Evolutionary conservation across 2,329 filamentous ascomycete genomes (phyloP), one percentile per base, ranked within the genome.

Genomic region (Talaromyces sp.): DNA sequence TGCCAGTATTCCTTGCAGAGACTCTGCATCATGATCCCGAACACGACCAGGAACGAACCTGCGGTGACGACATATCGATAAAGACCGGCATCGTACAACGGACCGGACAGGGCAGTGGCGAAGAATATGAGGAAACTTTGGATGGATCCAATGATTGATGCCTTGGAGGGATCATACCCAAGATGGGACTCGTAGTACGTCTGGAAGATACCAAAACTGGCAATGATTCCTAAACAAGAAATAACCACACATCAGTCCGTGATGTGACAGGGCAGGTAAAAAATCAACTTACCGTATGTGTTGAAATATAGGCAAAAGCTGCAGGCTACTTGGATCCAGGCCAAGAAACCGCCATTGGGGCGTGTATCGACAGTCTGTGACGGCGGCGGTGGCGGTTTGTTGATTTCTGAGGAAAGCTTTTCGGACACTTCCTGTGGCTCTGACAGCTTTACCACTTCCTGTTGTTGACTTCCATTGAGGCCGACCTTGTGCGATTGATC

Each of bases 21-120:
- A 58, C 73, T 77, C 22, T 75, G 76, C 73, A 78, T 77, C 70
- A 81, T 77, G 33, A 77, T 72, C 10, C 79, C 78, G 36, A 81
- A 70, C 42, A 77, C 73, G 19, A 77, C 71, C 11, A 76, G 64
- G 59, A 75, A 68, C 27, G 71, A 72, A 9, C 79, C 79, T 10
- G 69, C 66, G 36, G 72, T 51, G 19, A 80, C 70, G 4, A 81
- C 68, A 13, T 70, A 61, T 1, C 72, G 71, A n/a, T 77, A 72
- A 44, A 75, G 75, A n/a, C 78, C 78, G 8, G 72, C 69, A 66
- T 82, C 79, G 65, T 77, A 80, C 36, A 81, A 60, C 0, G 77
- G 78, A 17, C 79, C 79, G 51, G 77, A 72, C 27, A 78, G 63
- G 39, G 79, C 71, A 4, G 77, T 76, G 5, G 74, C 71, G 19